phyloP scores from a whole-genome alignment of 2,329 filamentous ascomycete species.

The Calonectria ilicicola region DNA sequence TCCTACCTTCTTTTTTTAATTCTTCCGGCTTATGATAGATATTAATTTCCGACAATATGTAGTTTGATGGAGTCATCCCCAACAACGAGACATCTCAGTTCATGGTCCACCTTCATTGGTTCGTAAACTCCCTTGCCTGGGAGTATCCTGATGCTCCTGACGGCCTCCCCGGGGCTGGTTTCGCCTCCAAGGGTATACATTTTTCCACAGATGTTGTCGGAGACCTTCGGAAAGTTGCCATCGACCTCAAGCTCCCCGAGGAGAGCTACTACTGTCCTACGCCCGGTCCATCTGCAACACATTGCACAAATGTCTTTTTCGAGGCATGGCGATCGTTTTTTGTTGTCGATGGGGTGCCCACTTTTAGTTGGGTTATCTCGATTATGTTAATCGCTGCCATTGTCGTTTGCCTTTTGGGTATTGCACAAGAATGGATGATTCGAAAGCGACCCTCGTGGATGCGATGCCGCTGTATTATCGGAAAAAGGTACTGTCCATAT shows the following conservation, averaged over 20 bases:
- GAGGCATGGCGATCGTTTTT: constrained; percentile 40
- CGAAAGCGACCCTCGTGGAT: constrained; percentile 43
- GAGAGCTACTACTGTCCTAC: constrained; percentile 37
- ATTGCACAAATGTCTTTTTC: constrained; percentile 42
- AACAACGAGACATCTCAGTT: constrained; percentile 42
- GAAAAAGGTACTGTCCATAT: constrained; percentile 40
- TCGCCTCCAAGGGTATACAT: constrained; percentile 30
- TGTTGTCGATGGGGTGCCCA: constrained; percentile 27
- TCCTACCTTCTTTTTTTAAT: not conserved
- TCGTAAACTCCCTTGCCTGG: constrained; percentile 40
- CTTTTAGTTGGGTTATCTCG: constrained; percentile 32
- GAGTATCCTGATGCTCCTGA: constrained; percentile 41
- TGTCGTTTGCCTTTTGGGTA: constrained; percentile 17
- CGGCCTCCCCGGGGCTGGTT: constrained; percentile 36
- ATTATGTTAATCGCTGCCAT: constrained; percentile 31
- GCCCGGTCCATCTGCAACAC: constrained; percentile 27
- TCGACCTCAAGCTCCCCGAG: constrained; percentile 34
- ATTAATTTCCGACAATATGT: not conserved
- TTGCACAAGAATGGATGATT: constrained; percentile 41
- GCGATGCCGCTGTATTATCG: constrained; percentile 40
- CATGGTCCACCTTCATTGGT: constrained; percentile 42
- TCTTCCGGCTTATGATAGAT: not conserved
- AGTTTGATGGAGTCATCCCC: constrained; percentile 43
- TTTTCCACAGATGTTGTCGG: constrained; percentile 33
- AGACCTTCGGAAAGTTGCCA: constrained; percentile 38